Evolutionary conservation across 768 basidiomycete species (phyloP).

Genomic region (Lentinula boryana): DNA sequence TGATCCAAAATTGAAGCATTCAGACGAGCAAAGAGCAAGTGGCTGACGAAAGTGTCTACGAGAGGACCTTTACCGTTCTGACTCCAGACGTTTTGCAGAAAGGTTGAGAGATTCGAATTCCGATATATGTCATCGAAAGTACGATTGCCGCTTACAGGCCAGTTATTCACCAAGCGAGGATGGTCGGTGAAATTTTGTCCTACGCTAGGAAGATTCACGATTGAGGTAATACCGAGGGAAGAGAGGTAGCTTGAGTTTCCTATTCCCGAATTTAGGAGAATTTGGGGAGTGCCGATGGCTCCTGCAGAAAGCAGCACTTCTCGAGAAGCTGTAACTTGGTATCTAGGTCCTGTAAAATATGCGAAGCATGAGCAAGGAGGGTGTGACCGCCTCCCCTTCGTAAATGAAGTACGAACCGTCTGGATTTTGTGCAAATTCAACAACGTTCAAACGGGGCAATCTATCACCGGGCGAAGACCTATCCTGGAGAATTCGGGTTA

Average conservation of each 20-base stretch:
- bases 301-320: conserved; percentile 23
- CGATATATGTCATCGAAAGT: conserved; percentile 6
- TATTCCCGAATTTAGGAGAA: conserved; percentile 15
- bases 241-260: conserved; percentile 7
- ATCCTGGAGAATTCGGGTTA: conserved; percentile 10
- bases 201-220: conserved; percentile 11
- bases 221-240: not conserved
- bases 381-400: not conserved
- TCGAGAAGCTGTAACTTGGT: conserved; percentile 12
- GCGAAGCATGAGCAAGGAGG: not conserved
- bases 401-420: not conserved
- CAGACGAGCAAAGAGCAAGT: not conserved
- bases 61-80: not conserved
- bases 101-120: not conserved
- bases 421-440: not conserved
- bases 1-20: not conserved
- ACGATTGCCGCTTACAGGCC: conserved; percentile 1
- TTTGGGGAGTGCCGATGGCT: conserved; percentile 15
- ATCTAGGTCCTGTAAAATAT: not conserved
- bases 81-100: not conserved
- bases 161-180: conserved; percentile 2
- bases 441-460: not conserved
- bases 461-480: not conserved
- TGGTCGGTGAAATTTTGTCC: conserved; percentile 13
- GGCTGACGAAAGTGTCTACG: conserved; percentile 6